These are phyloP conservation scores for Penicillium sp. DNA, from an alignment of 2,329 filamentous ascomycete species.

Conservation along the genomic window DNA sequence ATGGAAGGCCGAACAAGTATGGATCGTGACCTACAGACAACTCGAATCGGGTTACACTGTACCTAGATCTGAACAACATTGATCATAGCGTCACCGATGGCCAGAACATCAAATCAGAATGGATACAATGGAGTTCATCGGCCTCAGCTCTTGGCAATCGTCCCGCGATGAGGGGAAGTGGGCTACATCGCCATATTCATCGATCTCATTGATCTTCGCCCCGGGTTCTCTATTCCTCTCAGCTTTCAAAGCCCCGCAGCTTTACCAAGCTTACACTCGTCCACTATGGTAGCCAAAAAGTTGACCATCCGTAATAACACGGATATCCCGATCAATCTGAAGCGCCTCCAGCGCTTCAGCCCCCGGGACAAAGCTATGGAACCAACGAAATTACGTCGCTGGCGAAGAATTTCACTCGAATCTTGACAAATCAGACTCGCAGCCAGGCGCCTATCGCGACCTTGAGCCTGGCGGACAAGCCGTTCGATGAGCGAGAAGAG, in stretches of 20 bases:
- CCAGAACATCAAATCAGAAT: constrained; percentile 16
- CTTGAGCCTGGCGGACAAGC: constrained; percentile 52
- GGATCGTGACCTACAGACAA: neutral
- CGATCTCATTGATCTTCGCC: neutral
- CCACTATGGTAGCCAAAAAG: constrained; percentile 38
- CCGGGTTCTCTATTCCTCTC: neutral
- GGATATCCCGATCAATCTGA: constrained; percentile 68
- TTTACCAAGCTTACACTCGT: neutral
- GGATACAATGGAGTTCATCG: constrained; percentile 9
- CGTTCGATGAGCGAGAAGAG: constrained; percentile 60
- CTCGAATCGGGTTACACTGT: constrained; percentile 2
- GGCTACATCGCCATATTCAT: neutral
- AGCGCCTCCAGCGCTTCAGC: constrained; percentile 70
- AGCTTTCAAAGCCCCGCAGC: neutral
- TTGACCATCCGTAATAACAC: constrained; percentile 83
- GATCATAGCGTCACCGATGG: constrained; percentile 6
- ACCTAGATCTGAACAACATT: constrained; percentile 1
- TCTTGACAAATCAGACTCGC: constrained; percentile 43
- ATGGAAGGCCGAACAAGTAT: too few species aligned
- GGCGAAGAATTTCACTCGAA: constrained; percentile 48
- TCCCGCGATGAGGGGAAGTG: constrained; percentile 12
- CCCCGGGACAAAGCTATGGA: constrained; percentile 43
- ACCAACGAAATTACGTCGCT: constrained; percentile 39
- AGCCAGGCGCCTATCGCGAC: constrained; percentile 47
- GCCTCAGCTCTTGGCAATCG: constrained; percentile 13